Base-by-base conservation (phyloP, 805 yeast genomes). In the Yamadazyma phyllophila region DNA sequence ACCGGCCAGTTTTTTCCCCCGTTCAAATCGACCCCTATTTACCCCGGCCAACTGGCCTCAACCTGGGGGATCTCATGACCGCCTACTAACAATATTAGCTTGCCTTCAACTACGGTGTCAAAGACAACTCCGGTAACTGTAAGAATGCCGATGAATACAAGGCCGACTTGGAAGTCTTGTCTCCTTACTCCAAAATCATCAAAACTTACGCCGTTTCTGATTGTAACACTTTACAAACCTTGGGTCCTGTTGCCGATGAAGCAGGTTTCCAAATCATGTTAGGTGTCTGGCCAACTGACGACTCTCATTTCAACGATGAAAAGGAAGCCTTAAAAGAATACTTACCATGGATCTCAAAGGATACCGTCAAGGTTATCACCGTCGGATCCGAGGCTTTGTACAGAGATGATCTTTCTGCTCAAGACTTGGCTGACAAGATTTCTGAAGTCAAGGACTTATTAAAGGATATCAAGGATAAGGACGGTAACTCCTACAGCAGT, bases 381-480 rank as follows among this genome's bases (percentile, higher is more conserved):
- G 98, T 92, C 54, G 98, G 98, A 54, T 90, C 97, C 20, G 98
- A 92, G 77, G 92, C 96, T 48, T 77, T 92, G 54, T 92, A 92
- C 81, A 88, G 98, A 77, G 81, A 67, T 33, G 98, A 92, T 65
- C 54, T 91, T 70, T 76, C 91, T 42, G 90, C 96, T 37, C 58
- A 74, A 29, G 80, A 79, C 45, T 81, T 92, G 61, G 95, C 96
- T 41, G 67, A 62, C 54, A 75, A 75, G 58, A 90, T 92, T 61
- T 53, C 65, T 48, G 79, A 78, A 39, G 66, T 91, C 65, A 87
- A 82, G 71, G 62, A 65, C 38, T 71, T 83, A 37, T 62, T 92
- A 47, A 61, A 73, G 27, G 76, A 65, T 52, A 82, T 91, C 63
- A 72, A 74, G 48, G 97, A 89, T 69, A 83, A 84, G 60, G 74